These are phyloP conservation scores for Haplographium delicatum DNA, from an alignment of 495 filamentous ascomycete genomes.

Conservation along the genomic window DNA sequence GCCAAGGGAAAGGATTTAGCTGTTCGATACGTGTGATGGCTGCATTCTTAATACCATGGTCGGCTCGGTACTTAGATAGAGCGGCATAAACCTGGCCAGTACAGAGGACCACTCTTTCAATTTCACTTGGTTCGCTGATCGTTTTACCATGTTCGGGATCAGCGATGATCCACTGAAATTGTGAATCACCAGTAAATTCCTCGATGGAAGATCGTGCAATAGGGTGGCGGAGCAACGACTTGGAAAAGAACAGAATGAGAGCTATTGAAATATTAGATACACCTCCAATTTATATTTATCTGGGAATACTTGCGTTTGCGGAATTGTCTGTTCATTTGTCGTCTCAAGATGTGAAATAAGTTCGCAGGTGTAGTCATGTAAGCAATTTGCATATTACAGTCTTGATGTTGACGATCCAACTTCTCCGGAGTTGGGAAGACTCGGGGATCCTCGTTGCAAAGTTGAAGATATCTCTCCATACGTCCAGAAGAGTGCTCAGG, in stretches of 20 bases:
- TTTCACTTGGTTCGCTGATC: conserved; percentile 76
- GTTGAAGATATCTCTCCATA: conserved; percentile 94
- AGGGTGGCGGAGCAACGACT: conserved; percentile 88
- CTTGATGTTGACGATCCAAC: conserved; percentile 95
- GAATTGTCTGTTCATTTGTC: conserved; percentile 99
- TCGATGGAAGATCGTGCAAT: conserved; percentile 82
- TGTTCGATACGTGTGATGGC: conserved; percentile 96
- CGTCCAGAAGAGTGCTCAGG: conserved; percentile 97
- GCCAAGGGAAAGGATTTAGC: conserved; percentile 98
- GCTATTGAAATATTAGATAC: conserved; percentile 47
- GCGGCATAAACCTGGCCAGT: conserved; percentile 90
- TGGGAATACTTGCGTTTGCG: conserved; percentile 92
- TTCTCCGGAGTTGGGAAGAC: conserved; percentile 82
- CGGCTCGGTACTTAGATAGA: conserved; percentile 83
- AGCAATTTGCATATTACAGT: conserved; percentile 98
- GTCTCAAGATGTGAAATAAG: conserved; percentile 90
- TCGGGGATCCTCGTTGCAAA: conserved; percentile 96
- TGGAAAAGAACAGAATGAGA: conserved; percentile 95
- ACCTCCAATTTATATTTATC: no score
- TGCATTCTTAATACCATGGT: conserved; percentile 76
- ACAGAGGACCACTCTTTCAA: conserved; percentile 91
- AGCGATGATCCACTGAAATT: conserved; percentile 94
- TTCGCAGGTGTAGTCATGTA: conserved; percentile 92
- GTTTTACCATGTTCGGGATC: conserved; percentile 74
- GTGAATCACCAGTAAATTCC: conserved; percentile 81